phyloP scores from a whole-genome alignment of 2,329 filamentous ascomycete species.

The Amylocarpus encephaloides region DNA sequence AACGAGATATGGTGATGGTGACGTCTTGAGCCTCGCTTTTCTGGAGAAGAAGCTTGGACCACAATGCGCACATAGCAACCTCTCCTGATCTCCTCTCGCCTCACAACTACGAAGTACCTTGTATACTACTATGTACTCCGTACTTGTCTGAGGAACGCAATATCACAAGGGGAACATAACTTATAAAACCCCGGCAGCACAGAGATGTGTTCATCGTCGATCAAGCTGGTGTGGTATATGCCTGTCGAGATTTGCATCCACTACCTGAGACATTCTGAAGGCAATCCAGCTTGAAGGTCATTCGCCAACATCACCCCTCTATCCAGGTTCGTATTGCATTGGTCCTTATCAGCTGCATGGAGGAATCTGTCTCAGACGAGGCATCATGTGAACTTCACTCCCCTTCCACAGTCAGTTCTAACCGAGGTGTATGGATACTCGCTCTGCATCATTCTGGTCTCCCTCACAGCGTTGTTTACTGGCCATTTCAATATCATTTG shows the following conservation, averaged over 20 bases:
- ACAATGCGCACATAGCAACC: no score
- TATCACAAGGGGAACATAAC: no score
- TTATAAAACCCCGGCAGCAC: no score
- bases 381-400: slow-evolving; percentile 3
- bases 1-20: slow-evolving; percentile 8
- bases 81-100: no score
- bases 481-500: neutral
- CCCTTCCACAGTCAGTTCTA: neutral
- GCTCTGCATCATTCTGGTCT: no score
- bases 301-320: slow-evolving; percentile 1
- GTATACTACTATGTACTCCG: no score
- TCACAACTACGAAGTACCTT: no score
- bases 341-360: slow-evolving; percentile 1
- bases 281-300: slow-evolving; percentile 1
- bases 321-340: neutral
- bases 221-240: no score
- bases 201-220: neutral
- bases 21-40: slow-evolving; percentile 6
- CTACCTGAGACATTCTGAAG: slow-evolving; percentile 4
- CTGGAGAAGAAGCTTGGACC: neutral
- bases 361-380: neutral
- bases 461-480: neutral
- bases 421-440: no score
- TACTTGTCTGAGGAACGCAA: no score
- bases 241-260: neutral